Conservation (phyloP, 495 filamentous ascomycete species). For the Penicillium pulvis region DNA sequence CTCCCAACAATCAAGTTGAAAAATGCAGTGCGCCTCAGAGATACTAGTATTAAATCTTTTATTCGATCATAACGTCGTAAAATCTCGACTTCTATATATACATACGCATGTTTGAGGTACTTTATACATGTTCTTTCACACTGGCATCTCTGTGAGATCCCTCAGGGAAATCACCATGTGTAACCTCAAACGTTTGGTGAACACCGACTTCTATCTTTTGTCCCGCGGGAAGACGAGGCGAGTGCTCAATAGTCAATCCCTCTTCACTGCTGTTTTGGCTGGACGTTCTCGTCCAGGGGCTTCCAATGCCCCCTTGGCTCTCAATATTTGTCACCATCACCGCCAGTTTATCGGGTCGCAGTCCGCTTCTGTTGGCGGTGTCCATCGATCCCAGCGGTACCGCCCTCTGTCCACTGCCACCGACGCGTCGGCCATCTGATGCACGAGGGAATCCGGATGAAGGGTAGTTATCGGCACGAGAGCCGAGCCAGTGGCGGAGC, state of each 20-base stretch:
- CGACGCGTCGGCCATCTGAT: slow-evolving; percentile 25
- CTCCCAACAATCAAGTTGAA: too few species aligned
- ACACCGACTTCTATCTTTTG: slow-evolving; percentile 33
- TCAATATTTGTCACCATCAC: slow-evolving; percentile 44
- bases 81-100: neutral
- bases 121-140: slow-evolving; percentile 33
- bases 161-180: slow-evolving; percentile 22
- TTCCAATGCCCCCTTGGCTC: slow-evolving; percentile 28
- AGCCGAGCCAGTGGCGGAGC: slow-evolving; percentile 39
- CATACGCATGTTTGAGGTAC: neutral
- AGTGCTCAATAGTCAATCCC: slow-evolving; percentile 27
- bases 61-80: slow-evolving; percentile 5
- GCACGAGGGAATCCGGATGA: slow-evolving; percentile 26
- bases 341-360: slow-evolving; percentile 44
- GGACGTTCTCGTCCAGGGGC: slow-evolving; percentile 21
- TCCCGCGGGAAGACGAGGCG: neutral
- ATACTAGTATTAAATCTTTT: neutral
- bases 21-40: neutral
- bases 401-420: slow-evolving; percentile 19
- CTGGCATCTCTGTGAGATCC: slow-evolving; percentile 11
- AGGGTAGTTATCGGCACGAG: slow-evolving; percentile 25
- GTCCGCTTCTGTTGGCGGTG: slow-evolving; percentile 14
- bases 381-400: slow-evolving; percentile 40
- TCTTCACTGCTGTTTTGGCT: slow-evolving; percentile 40
- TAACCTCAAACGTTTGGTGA: slow-evolving; percentile 41